A percentile compares a stretch with the other conserved stretches of the same genome.
These are phyloP conservation scores for Eimeria acervulina DNA, from an alignment of 169 alveolate species.

Conservation along the genomic window DNA sequence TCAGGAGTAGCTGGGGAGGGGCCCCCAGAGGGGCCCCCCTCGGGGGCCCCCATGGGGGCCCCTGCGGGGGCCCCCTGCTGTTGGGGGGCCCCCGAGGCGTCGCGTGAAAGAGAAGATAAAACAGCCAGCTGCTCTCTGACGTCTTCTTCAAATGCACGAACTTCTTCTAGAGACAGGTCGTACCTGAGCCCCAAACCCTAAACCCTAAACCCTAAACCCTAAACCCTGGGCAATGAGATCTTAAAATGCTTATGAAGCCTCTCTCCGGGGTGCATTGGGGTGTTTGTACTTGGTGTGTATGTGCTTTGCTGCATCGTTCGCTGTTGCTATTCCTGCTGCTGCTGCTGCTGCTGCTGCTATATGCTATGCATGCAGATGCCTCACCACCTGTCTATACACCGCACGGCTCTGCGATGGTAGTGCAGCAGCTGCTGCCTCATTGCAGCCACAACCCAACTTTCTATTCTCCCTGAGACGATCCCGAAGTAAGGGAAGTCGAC, in stretches of 20 bases:
- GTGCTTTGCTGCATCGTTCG: not conserved
- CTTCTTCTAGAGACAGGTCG: constrained; percentile 85
- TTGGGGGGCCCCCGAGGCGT: constrained; percentile 31
- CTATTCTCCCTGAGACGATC: constrained; percentile 88
- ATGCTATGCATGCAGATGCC: not conserved
- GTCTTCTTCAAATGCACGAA: constrained; percentile 86
- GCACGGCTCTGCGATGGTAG: constrained; percentile 87
- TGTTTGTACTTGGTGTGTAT: too few relatives aligned
- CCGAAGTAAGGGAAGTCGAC: constrained; percentile 91
- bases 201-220: not conserved
- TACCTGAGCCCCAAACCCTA: constrained; percentile 83
- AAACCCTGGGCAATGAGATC: not conserved
- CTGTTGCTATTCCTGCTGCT: not conserved
- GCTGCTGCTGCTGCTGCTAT: not conserved
- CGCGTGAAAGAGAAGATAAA: constrained; percentile 28
- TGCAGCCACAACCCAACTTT: constrained; percentile 86
- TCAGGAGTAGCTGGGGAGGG: not conserved
- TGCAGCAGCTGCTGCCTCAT: constrained; percentile 86
- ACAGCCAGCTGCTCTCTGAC: constrained; percentile 85
- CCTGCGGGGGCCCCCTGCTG: not conserved
- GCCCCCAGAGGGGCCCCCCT: not conserved
- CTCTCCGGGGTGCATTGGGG: too few relatives aligned
- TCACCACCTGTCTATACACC: constrained; percentile 83
- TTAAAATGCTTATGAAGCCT: too few relatives aligned
- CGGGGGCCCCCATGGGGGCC: not conserved